Base-by-base conservation (phyloP, 345 rosid genomes). In the Citrus cavaleriei region DNA sequence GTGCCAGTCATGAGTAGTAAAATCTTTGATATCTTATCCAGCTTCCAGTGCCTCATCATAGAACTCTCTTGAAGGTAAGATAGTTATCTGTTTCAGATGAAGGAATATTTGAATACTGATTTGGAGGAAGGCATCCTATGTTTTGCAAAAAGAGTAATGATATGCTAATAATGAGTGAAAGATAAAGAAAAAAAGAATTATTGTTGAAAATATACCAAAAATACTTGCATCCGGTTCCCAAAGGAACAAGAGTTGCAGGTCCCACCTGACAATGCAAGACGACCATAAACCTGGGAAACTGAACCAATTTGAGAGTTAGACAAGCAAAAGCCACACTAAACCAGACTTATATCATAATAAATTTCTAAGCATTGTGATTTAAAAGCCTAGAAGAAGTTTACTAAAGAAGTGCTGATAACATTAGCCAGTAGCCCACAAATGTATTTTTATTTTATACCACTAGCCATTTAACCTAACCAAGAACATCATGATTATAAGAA, bases 181-280 rank as follows among this genome's bases (percentile, higher is more conserved):
- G 42, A 38, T 38, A 9, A 38, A 46, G 21, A 30, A 21, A 10
- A 58, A 40, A 34, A 57, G 21, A 32, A 12, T 42, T 76, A 24
- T 30, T 51, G 61, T 27, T 34, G 57, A 42, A 66, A 67, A 65
- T 10, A 79, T 90, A 95, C 98, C 97, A 96, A 88, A 90, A 90
- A 93, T 30, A 93, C 99, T 91, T 96, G 89, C 99, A 96, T 79
- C 97, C 95, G 81, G 83, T 91, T 72, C 93, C 85, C 86, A 96
- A 79, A 80, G 99, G 99, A 78, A 94, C 94, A 46, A 96, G 99
- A 82, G 97, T 92, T 72, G 99, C 97, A 19, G 99, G 91, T 88
- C 94, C 99, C 74, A 96, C 91, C 98, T 95, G 89, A 24, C 78
- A 75, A n/a, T n/a, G n/a, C n/a, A n/a, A n/a, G n/a, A n/a, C n/a